Evolutionary conservation across 2,329 filamentous ascomycete genomes (phyloP).

Genomic region (Phaeophleospora eucalypticola): DNA sequence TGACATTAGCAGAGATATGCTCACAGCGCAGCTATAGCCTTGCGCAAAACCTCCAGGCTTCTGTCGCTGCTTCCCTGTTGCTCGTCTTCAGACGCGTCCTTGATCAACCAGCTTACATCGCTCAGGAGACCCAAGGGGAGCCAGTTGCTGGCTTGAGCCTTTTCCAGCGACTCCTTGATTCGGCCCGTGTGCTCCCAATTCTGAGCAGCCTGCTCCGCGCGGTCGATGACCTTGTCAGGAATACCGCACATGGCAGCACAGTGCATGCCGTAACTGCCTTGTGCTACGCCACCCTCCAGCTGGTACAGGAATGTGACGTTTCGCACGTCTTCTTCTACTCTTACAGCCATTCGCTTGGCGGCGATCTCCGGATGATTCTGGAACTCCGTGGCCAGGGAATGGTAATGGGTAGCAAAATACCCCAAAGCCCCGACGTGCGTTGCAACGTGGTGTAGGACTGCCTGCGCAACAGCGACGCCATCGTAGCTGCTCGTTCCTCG

Average conservation of each 20-base stretch:
- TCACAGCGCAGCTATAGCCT: slow-evolving; percentile 53
- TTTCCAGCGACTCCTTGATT: slow-evolving; percentile 81
- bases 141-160: slow-evolving; percentile 65
- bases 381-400: slow-evolving; percentile 88
- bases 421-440: slow-evolving; percentile 89
- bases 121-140: slow-evolving; percentile 83
- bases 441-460: slow-evolving; percentile 93
- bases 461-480: slow-evolving; percentile 92
- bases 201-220: slow-evolving; percentile 80
- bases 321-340: slow-evolving; percentile 78
- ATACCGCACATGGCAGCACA: slow-evolving; percentile 98
- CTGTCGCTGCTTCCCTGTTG: slow-evolving; percentile 42
- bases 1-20: too few relatives aligned
- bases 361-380: slow-evolving; percentile 81
- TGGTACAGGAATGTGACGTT: slow-evolving; percentile 97
- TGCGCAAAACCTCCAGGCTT: slow-evolving; percentile 54
- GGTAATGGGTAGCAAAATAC: slow-evolving; percentile 98
- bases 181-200: slow-evolving; percentile 95
- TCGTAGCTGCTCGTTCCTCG: slow-evolving; percentile 94
- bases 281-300: slow-evolving; percentile 86
- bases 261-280: slow-evolving; percentile 98
- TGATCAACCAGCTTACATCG: slow-evolving; percentile 75
- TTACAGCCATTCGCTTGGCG: slow-evolving; percentile 87
- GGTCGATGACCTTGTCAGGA: slow-evolving; percentile 71
- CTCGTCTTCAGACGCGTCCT: slow-evolving; percentile 43